Base-by-base conservation (phyloP, 1,284 basidiomycete genomes). In the Ustilago vetiveriae region DNA sequence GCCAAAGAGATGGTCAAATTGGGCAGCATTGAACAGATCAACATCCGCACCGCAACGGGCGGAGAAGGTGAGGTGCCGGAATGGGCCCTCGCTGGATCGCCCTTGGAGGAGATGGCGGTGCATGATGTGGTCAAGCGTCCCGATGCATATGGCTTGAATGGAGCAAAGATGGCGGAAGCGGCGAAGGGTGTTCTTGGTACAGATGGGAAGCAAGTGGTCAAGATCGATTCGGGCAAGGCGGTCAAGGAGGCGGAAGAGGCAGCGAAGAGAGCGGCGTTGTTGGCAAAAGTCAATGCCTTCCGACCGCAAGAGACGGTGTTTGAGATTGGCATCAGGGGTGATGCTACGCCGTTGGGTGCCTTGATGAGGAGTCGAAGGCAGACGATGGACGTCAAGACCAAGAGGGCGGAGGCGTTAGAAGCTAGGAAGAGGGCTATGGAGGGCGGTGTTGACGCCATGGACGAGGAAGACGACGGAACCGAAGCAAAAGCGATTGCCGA, bases 291-390 rank as follows among this genome's bases (percentile, higher is more conserved):
- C 38, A 90, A 89, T 71, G 85, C 89, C 4, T 98, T 97, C 85
- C 87, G 86, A 22, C 95, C 95, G 5, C 82, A 85, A 23, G 95
- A 98, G 82, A 98, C 95, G 0, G 90, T 98, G 24, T 90, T 98
- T 59, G 95, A 98, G 83, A 86, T 96, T 22, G 92, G 92, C 0
- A 86, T 86, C 2, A 88, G 90, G 60, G 90, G 90, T 1, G 90
- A 88, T 32, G 85, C 72, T 21, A 69, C 67, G 48, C 78, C 78
- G 11, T 50, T 72, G 17, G 69, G 72, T 33, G 66, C 66, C 19
- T 83, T 98, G 62, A 98, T 98, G 95, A 91, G 91, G 82, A 89
- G 92, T 71, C 86, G 95, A 16, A 85, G 94, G 67, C 90, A 89
- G 80, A 90, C 90, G 8, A 83, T 96, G 69, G 85, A 84, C 24